Conservation (phyloP, 2,329 filamentous ascomycete species). For the Alternaria alternata region DNA sequence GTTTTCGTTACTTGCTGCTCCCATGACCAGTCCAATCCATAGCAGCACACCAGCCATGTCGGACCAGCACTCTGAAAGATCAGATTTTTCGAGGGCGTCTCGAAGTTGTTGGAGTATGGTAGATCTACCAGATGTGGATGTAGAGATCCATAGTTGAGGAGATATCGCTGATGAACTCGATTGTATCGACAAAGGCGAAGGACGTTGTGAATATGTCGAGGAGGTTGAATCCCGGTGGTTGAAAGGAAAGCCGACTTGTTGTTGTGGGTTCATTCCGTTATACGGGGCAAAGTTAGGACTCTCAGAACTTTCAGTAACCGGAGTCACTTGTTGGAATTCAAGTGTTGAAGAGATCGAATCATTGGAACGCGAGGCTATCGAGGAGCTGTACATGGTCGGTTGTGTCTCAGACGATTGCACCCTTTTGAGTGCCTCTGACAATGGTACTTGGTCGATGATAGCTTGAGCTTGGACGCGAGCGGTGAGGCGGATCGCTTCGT, state of each 20-base stretch:
- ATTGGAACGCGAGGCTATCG: constrained; percentile 18
- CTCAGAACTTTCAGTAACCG: constrained; percentile 25
- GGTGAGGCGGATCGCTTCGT: constrained; percentile 48
- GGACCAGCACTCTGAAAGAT: constrained; percentile 45
- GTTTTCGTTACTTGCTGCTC: constrained; percentile 40
- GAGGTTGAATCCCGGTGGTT: constrained; percentile 13
- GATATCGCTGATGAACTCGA: constrained; percentile 15
- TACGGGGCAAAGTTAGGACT: constrained; percentile 22
- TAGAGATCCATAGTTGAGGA: not conserved
- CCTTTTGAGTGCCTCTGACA: constrained; percentile 38
- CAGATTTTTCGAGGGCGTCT: constrained; percentile 37
- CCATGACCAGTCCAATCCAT: constrained; percentile 46
- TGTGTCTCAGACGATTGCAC: constrained; percentile 12
- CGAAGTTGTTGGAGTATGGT: constrained; percentile 35
- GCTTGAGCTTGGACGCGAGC: constrained; percentile 45
- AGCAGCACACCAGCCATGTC: constrained; percentile 51
- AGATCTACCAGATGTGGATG: constrained; percentile 11
- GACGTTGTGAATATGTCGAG: constrained; percentile 16
- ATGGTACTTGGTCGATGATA: constrained; percentile 33
- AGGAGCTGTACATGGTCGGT: constrained; percentile 10
- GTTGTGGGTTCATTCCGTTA: constrained; percentile 5
- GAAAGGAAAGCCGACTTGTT: constrained; percentile 13
- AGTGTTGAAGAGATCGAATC: constrained; percentile 30
- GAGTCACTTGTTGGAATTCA: constrained; percentile 27
- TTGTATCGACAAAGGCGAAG: constrained; percentile 17